phyloP scores from a whole-genome alignment of 306 rosid species.

The Acacia melanoxylon region DNA sequence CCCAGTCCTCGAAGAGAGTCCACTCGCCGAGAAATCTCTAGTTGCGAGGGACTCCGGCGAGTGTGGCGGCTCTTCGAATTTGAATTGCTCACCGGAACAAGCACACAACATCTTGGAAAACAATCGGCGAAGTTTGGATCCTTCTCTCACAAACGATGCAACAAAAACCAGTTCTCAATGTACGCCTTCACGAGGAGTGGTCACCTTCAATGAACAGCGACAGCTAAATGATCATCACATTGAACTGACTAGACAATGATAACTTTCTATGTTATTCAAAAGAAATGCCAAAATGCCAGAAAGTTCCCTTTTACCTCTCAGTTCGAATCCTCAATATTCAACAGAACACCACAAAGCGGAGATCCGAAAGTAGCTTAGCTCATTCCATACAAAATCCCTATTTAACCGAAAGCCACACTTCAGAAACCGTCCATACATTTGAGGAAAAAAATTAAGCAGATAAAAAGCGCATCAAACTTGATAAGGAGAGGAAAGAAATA shows the following conservation, averaged over 20 bases:
- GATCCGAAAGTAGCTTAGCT: constrained; percentile 35
- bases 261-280: neutral
- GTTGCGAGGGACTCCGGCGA: constrained; percentile 96
- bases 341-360: constrained; percentile 20
- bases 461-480: constrained; percentile 3
- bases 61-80: constrained; percentile 90
- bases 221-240: constrained; percentile 7
- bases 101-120: constrained; percentile 87
- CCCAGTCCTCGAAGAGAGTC: constrained; percentile 83
- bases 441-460: neutral
- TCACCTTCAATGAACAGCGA: constrained; percentile 24
- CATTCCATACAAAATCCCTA: constrained; percentile 21
- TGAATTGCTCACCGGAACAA: constrained; percentile 94
- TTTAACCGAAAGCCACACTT: constrained; percentile 12
- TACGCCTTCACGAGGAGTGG: constrained; percentile 15
- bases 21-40: constrained; percentile 93
- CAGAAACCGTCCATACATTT: neutral
- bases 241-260: neutral
- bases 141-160: constrained; percentile 8
- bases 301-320: constrained; percentile 23
- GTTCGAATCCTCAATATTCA: constrained; percentile 6
- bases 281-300: constrained; percentile 18
- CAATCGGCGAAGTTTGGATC: constrained; percentile 3
- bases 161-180: constrained; percentile 37
- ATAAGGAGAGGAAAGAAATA: neutral